Percentiles rank a stretch among this genome's conserved stretches.
Conservation (phyloP, 768 basidiomycete species). For the Serendipita indica region DNA sequence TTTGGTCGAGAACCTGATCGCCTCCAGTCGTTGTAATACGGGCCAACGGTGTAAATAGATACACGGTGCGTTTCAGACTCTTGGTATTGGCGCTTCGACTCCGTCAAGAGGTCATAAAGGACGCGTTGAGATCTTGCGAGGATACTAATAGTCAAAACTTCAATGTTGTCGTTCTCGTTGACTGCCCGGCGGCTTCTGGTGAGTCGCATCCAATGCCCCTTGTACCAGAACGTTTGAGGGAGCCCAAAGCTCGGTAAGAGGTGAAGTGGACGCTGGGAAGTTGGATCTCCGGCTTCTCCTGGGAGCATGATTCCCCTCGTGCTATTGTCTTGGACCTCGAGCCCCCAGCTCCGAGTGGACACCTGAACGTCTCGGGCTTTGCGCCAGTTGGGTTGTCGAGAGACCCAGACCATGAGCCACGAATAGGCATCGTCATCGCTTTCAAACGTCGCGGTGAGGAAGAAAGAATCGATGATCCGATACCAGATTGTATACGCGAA, state of each 20-base stretch:
- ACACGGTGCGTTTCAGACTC: conserved; percentile 38
- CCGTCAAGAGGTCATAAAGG: conserved; percentile 38
- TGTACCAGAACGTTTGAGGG: conserved; percentile 14
- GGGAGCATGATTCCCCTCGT: not conserved
- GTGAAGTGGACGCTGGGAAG: conserved; percentile 7
- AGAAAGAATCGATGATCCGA: conserved; percentile 35
- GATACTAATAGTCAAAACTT: conserved; percentile 25
- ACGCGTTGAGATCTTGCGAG: conserved; percentile 31
- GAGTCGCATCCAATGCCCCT: conserved; percentile 13
- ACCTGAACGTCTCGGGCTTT: conserved; percentile 38
- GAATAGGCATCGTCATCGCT: conserved; percentile 41
- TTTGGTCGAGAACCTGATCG: conserved; percentile 44
- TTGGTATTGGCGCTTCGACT: conserved; percentile 38
- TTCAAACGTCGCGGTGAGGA: conserved; percentile 47
- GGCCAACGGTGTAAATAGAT: conserved; percentile 30
- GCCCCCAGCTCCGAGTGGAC: conserved; percentile 24
- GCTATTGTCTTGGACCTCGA: not conserved
- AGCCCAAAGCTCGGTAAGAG: conserved; percentile 14
- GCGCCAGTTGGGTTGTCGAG: conserved; percentile 46
- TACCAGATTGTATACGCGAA: conserved; percentile 29
- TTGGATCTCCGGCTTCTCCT: conserved; percentile 5
- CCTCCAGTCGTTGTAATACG: conserved; percentile 29
- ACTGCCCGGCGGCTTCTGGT: conserved; percentile 12
- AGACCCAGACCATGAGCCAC: conserved; percentile 61
- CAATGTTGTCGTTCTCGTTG: conserved; percentile 8